Evolutionary conservation across 768 basidiomycete species (phyloP).

Genomic region (Pulveroboletus frians): DNA sequence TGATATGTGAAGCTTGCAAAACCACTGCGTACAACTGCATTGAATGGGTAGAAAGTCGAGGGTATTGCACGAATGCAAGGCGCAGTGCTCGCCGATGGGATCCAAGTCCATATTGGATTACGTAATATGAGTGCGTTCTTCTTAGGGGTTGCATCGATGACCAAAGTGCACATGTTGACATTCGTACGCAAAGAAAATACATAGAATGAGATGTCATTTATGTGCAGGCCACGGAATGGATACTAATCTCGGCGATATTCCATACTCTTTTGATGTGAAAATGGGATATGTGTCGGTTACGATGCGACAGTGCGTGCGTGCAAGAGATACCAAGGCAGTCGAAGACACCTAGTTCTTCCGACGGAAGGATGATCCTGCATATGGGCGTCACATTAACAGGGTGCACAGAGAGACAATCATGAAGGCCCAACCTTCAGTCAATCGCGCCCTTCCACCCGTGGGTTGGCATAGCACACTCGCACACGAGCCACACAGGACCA

Average conservation of each 20-base stretch:
- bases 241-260: slow-evolving; percentile 7
- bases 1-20: slow-evolving; percentile 60
- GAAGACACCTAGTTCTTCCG: slow-evolving; percentile 68
- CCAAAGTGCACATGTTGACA: neutral
- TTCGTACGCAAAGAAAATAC: slow-evolving; percentile 9
- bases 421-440: slow-evolving; percentile 84
- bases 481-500: slow-evolving; percentile 91
- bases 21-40: slow-evolving; percentile 55
- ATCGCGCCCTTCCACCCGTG: slow-evolving; percentile 93
- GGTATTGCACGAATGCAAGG: slow-evolving; percentile 50
- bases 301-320: neutral
- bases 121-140: too few species aligned
- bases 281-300: neutral
- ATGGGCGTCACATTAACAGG: slow-evolving; percentile 10
- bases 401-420: neutral
- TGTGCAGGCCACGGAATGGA: slow-evolving; percentile 5
- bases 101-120: slow-evolving; percentile 35
- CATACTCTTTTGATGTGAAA: slow-evolving; percentile 13
- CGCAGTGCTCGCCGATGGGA: slow-evolving; percentile 61
- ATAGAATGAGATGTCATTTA: slow-evolving; percentile 2
- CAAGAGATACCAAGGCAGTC: neutral
- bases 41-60: slow-evolving; percentile 76
- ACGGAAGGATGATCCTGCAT: slow-evolving; percentile 91
- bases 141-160: too few species aligned
- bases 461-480: slow-evolving; percentile 95